Evolutionary conservation across 202 grass and related monocot species (phyloP).

Genomic region (Setaria viridis): DNA sequence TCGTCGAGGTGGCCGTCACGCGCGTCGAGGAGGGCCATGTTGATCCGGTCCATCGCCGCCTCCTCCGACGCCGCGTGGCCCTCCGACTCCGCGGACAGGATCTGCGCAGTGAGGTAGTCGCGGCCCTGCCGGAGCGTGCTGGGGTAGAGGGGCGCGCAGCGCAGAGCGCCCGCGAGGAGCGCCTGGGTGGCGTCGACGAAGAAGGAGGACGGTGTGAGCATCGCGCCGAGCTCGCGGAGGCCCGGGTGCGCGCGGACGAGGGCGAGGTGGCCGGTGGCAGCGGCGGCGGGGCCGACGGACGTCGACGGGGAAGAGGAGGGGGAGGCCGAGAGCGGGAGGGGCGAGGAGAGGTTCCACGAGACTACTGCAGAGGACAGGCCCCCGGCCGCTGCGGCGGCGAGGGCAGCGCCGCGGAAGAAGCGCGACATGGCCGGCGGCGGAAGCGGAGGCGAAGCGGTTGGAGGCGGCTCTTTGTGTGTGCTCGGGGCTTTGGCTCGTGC

Average conservation of each 20-base stretch:
- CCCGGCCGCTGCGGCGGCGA: slow-evolving; percentile 15
- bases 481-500: neutral
- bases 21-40: slow-evolving; percentile 15
- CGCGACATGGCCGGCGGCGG: slow-evolving; percentile 32
- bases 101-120: neutral
- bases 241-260: slow-evolving; percentile 38
- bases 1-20: slow-evolving; percentile 21
- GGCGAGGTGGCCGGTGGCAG: slow-evolving; percentile 30
- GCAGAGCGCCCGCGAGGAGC: slow-evolving; percentile 33
- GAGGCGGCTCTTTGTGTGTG: neutral
- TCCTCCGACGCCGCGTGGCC: neutral
- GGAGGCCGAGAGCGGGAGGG: neutral
- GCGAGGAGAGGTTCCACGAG: neutral
- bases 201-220: slow-evolving; percentile 32
- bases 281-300: neutral
- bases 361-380: neutral
- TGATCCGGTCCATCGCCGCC: neutral
- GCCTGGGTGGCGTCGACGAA: slow-evolving; percentile 38
- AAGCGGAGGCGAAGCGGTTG: neutral
- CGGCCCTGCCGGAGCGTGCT: neutral
- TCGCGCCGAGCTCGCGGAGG: slow-evolving; percentile 34
- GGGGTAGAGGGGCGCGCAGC: neutral
- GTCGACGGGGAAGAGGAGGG: neutral
- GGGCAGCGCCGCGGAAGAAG: slow-evolving; percentile 32
- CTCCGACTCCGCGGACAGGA: slow-evolving; percentile 8